A percentile compares a stretch with the other conserved stretches of the same genome.
Conservation (phyloP, 768 basidiomycete genomes). For the Panellus pusillus region DNA sequence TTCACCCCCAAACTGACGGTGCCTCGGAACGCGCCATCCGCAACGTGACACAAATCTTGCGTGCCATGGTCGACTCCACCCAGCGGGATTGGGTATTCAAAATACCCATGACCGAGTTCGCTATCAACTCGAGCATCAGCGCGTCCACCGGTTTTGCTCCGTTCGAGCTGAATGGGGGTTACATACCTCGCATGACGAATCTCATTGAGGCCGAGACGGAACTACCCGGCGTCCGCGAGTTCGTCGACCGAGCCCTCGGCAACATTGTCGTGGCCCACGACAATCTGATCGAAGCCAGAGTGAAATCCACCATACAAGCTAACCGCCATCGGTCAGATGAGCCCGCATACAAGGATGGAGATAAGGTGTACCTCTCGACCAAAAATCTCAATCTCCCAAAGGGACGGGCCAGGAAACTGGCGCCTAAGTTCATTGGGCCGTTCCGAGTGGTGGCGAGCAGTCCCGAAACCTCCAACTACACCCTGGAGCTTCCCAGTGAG, state of each 20-base stretch:
- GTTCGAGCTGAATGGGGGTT: constrained; percentile 29
- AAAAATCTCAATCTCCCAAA: constrained; percentile 35
- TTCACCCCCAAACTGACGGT: constrained; percentile 43
- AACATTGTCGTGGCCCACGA: constrained; percentile 36
- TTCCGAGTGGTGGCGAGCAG: constrained; percentile 26
- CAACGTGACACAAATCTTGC: constrained; percentile 32
- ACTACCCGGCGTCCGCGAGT: constrained; percentile 27
- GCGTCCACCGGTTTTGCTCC: constrained; percentile 34
- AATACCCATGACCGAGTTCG: constrained; percentile 37
- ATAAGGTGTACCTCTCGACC: constrained; percentile 28
- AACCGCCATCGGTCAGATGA: constrained; percentile 25
- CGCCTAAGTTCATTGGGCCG: constrained; percentile 40
- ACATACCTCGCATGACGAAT: background rate
- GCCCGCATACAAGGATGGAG: background rate
- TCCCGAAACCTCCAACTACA: constrained; percentile 28
- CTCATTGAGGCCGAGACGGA: background rate
- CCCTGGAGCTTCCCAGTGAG: constrained; percentile 26
- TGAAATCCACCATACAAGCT: constrained; percentile 28
- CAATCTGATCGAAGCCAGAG: constrained; percentile 33
- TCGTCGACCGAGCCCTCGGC: constrained; percentile 23
- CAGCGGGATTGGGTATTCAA: constrained; percentile 34
- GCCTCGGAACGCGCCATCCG: constrained; percentile 30
- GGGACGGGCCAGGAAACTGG: constrained; percentile 33
- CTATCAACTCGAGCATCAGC: constrained; percentile 33
- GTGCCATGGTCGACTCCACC: constrained; percentile 21